Evolutionary conservation across 1,284 basidiomycete species (phyloP), one percentile per base, ranked within the genome.

Genomic region (Xerocomus minutiporus): DNA sequence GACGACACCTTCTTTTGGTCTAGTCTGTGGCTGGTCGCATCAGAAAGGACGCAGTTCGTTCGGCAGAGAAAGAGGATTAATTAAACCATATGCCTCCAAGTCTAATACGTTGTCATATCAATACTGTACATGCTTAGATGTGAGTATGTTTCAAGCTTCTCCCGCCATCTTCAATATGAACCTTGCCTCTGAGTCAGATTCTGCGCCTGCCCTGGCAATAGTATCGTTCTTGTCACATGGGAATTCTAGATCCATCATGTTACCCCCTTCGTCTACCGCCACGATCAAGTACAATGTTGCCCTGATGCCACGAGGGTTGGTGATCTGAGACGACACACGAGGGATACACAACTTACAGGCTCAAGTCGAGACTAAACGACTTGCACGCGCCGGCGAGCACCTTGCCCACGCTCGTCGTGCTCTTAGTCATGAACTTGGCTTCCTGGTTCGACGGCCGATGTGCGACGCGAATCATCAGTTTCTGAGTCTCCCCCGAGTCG

Each of bases 341-440:
- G n/a, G 13, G 4, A n/a, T 5, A 23, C 15, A 23, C 9, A n/a
- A 59, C 63, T 29, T 41, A 77, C 76, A 48, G 56, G 20, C 55
- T 54, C 4, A 46, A 43, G 36, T 75, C 71, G 28, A 78, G 50
- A 0, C 58, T 57, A 46, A 78, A 79, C 13, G 67, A 75, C 50
- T 65, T 75, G 60, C 77, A 79, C 20, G 67, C 75, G 5, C 67
- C 70, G 1, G 59, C 46, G 1, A 78, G 64, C 9, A 78, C 74
- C 48, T 78, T 78, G 31, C 57, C 55, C 3, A 79, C 70, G 8
- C 59, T 63, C 48, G 77, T 75, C n/a, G 71, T 70, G 8, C 69
- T 66, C 11, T 77, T 76, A 4, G 73, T 71, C 49, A 70, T 74
- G 58, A 78, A 78, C 36, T 76, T 73, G 0, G 72, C 71, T 39